Conservation (phyloP, 139 green algal species). For the Tetraselmis chui region DNA sequence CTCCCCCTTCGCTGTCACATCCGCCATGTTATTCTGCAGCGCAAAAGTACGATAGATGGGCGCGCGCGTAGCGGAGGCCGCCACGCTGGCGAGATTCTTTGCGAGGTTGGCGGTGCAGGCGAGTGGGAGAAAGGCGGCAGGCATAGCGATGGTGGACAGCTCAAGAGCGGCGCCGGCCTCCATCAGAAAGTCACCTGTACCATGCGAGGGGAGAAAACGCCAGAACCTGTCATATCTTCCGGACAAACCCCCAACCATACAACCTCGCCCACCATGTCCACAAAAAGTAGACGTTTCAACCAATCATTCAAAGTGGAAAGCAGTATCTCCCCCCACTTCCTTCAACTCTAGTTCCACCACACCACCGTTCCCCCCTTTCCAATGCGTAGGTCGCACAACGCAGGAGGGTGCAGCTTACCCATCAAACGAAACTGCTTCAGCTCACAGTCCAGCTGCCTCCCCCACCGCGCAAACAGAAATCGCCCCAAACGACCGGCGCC, state of each 20-base stretch:
- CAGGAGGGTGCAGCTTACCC: constrained; percentile 42
- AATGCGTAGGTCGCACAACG: no score
- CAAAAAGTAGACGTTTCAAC: no score
- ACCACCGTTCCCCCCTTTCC: constrained; percentile 23
- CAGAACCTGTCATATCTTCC: no score
- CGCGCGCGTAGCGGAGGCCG: constrained; percentile 60
- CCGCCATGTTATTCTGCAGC: constrained; percentile 63
- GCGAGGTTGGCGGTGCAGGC: constrained; percentile 77
- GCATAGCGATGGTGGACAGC: constrained; percentile 61
- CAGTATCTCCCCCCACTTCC: constrained; percentile 18
- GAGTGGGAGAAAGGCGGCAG: constrained; percentile 68
- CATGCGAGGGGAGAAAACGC: neutral
- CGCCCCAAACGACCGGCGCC: constrained; percentile 74
- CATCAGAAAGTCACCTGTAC: constrained; percentile 49
- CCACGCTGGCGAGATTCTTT: constrained; percentile 76
- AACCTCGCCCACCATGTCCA: no score
- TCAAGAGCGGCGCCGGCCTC: constrained; percentile 62
- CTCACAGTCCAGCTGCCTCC: constrained; percentile 76
- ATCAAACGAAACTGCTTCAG: constrained; percentile 82
- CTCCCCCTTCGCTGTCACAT: constrained; percentile 78
- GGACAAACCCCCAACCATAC: no score
- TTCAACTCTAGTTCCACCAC: constrained; percentile 49
- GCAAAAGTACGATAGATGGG: constrained; percentile 86
- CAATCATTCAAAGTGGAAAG: no score
- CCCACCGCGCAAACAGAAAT: constrained; percentile 81